Conservation (phyloP, 306 rosid species). For the Lupinus albus region DNA sequence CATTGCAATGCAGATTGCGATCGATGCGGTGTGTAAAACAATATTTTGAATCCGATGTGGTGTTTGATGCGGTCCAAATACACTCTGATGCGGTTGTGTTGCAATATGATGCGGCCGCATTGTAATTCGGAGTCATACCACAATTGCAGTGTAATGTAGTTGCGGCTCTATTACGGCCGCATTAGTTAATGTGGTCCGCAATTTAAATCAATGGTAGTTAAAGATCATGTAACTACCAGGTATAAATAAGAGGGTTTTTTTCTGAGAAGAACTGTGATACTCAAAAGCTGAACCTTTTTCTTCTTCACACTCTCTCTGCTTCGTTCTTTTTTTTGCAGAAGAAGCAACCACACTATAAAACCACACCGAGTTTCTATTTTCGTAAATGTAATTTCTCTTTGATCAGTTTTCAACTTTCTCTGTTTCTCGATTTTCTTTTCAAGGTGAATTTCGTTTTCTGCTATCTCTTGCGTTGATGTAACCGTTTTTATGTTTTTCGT, state of each 20-base stretch:
- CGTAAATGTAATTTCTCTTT: conserved; percentile 20
- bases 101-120: no score
- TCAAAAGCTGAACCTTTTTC: conserved; percentile 13
- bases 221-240: no score
- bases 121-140: no score
- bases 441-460: not conserved
- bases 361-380: conserved; percentile 8
- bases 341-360: conserved; percentile 6
- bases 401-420: not conserved
- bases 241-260: not conserved
- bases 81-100: no score
- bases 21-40: no score
- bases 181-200: no score
- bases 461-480: conserved; percentile 22
- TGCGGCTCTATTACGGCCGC: no score
- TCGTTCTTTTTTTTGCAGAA: conserved; percentile 8
- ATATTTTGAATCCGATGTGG: no score
- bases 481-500: not conserved
- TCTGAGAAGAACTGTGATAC: not conserved
- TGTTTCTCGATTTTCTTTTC: not conserved
- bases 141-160: no score
- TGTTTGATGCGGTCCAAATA: no score
- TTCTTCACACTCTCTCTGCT: conserved; percentile 1
- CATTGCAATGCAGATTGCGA: no score
- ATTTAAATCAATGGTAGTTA: no score